Evolutionary conservation across 768 basidiomycete genomes (phyloP).

Genomic region (Hygrophoropsis aurantiaca): DNA sequence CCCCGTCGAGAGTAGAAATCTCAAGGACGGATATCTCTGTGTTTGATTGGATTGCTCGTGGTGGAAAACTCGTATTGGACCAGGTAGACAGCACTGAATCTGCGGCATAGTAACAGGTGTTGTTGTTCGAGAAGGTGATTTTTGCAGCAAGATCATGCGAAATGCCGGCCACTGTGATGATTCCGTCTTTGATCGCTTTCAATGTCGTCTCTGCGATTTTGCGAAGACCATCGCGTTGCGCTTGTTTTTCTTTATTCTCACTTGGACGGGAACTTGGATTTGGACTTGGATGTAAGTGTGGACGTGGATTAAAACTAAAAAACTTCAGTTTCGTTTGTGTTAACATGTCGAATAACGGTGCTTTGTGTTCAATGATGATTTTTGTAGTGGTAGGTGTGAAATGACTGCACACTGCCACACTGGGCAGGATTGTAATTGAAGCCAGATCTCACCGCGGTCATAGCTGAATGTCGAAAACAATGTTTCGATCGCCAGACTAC

Average conservation of each 20-base stretch:
- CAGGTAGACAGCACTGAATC: constrained; percentile 50
- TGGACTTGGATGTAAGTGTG: too few relatives aligned
- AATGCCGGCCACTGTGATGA: constrained; percentile 28
- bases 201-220: constrained; percentile 54
- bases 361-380: too few relatives aligned
- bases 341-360: too few relatives aligned
- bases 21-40: constrained; percentile 52
- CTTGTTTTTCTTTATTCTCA: constrained; percentile 3
- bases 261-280: too few relatives aligned
- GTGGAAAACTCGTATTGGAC: constrained; percentile 22
- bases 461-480: too few relatives aligned
- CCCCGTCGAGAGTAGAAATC: constrained; percentile 64
- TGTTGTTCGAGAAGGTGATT: constrained; percentile 33
- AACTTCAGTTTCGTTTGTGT: too few relatives aligned
- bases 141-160: constrained; percentile 35
- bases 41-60: constrained; percentile 4
- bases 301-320: too few relatives aligned
- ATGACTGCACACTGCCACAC: too few relatives aligned
- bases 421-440: too few relatives aligned
- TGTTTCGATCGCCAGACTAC: too few relatives aligned
- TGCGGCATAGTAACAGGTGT: constrained; percentile 55
- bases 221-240: constrained; percentile 19
- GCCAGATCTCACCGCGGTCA: too few relatives aligned
- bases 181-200: constrained; percentile 46
- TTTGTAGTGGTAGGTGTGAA: too few relatives aligned